Percentiles rank a stretch among this genome's conserved stretches.
phyloP scores from a whole-genome alignment of 139 green algal genomes.

The Asterochloris erici region DNA sequence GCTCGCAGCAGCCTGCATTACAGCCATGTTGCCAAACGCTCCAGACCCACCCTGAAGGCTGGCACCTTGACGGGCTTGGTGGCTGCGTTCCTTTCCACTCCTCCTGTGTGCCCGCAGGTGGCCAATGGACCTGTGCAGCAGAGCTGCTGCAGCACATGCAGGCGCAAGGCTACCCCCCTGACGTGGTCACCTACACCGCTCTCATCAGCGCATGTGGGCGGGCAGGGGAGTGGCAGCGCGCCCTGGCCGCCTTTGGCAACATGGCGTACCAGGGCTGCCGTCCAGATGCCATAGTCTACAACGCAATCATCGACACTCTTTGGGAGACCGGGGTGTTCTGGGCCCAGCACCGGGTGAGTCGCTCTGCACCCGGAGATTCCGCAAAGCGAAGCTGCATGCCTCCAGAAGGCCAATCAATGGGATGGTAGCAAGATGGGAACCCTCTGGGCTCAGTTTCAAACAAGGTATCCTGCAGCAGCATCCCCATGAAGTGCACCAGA shows the following conservation, averaged over 20 bases:
- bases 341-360: constrained; percentile 55
- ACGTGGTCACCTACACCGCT: constrained; percentile 84
- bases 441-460: no score
- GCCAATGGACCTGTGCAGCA: constrained; percentile 68
- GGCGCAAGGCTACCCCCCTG: constrained; percentile 60
- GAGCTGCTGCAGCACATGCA: constrained; percentile 79
- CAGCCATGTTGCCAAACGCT: no score
- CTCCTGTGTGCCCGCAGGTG: constrained; percentile 29
- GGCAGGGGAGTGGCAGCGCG: constrained; percentile 60
- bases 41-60: no score
- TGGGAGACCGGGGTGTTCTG: constrained; percentile 80
- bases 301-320: constrained; percentile 79
- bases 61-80: no score
- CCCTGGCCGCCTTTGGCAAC: constrained; percentile 50
- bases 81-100: no score
- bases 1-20: no score
- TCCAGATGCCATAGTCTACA: constrained; percentile 82
- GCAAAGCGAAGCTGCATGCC: no score
- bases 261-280: constrained; percentile 57
- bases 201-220: constrained; percentile 78
- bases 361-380: background rate
- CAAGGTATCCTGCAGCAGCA: no score
- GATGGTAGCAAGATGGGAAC: no score
- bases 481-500: no score
- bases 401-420: no score